These are phyloP conservation scores for Entoloma clypeatum DNA, from an alignment of 1,284 basidiomycete genomes.

Conservation along the genomic window DNA sequence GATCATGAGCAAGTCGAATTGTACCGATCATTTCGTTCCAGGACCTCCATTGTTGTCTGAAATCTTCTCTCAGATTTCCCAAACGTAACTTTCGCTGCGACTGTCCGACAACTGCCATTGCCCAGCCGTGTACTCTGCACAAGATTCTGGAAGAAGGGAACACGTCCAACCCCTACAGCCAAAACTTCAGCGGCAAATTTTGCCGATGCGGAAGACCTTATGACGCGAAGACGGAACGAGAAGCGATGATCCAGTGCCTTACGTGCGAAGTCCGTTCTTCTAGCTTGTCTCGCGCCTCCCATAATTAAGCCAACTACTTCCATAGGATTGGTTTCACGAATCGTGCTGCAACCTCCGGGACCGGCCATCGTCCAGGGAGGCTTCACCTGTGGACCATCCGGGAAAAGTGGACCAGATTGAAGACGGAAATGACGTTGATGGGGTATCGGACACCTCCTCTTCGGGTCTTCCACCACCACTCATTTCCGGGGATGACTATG, in stretches of 20 bases:
- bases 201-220: slow-evolving; percentile 70
- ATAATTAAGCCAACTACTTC: slow-evolving; percentile 13
- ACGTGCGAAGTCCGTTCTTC: slow-evolving; percentile 64
- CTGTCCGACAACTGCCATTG: slow-evolving; percentile 63
- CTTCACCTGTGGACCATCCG: slow-evolving; percentile 34
- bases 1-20: slow-evolving; percentile 79
- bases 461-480: slow-evolving; percentile 62
- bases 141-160: slow-evolving; percentile 50
- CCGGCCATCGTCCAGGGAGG: slow-evolving; percentile 46
- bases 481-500: slow-evolving; percentile 62
- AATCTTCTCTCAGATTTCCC: slow-evolving; percentile 48
- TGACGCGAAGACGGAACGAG: slow-evolving; percentile 63
- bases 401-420: slow-evolving; percentile 20
- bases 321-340: slow-evolving; percentile 83
- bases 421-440: slow-evolving; percentile 40
- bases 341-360: slow-evolving; percentile 76
- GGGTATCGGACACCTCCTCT: slow-evolving; percentile 57
- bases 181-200: slow-evolving; percentile 66
- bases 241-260: slow-evolving; percentile 84
- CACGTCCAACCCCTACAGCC: slow-evolving; percentile 56
- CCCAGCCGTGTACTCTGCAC: slow-evolving; percentile 62
- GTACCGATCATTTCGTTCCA: slow-evolving; percentile 24
- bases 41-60: slow-evolving; percentile 5
- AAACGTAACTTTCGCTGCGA: slow-evolving; percentile 78
- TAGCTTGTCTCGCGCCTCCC: slow-evolving; percentile 9